phyloP scores from a whole-genome alignment of 2,329 filamentous ascomycete species.

The Trichoderma sp. region DNA sequence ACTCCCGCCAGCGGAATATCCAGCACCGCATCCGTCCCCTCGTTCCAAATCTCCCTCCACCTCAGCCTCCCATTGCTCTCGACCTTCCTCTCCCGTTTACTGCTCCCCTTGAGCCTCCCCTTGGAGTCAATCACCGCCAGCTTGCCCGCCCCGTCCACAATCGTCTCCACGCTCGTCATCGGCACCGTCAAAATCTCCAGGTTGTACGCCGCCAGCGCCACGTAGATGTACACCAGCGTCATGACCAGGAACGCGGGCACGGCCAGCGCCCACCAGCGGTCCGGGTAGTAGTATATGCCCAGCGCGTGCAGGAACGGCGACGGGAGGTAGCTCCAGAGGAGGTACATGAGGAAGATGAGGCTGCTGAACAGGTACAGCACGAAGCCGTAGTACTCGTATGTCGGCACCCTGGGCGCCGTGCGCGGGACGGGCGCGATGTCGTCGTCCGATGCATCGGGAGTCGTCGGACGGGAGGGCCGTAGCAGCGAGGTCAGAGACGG shows the following conservation, averaged over 20 bases:
- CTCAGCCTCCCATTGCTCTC: slow-evolving; percentile 49
- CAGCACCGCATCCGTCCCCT: slow-evolving; percentile 95
- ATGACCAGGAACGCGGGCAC: slow-evolving; percentile 90
- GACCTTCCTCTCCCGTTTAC: slow-evolving; percentile 40
- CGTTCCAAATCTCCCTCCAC: slow-evolving; percentile 85
- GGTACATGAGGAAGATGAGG: slow-evolving; percentile 72
- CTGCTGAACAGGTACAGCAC: slow-evolving; percentile 91
- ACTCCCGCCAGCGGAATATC: slow-evolving; percentile 94
- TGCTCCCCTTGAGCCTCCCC: slow-evolving; percentile 51
- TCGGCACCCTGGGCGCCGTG: slow-evolving; percentile 91
- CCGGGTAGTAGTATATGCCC: slow-evolving; percentile 95
- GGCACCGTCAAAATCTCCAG: slow-evolving; percentile 83
- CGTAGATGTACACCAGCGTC: slow-evolving; percentile 86
- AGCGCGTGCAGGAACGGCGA: slow-evolving; percentile 89
- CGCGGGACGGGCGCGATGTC: slow-evolving; percentile 86
- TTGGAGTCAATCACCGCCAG: slow-evolving; percentile 78
- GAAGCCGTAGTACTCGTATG: slow-evolving; percentile 99
- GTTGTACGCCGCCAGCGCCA: slow-evolving; percentile 89
- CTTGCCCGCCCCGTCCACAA: slow-evolving; percentile 88
- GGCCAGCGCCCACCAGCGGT: slow-evolving; percentile 96
- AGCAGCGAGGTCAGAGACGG: slow-evolving; percentile 91
- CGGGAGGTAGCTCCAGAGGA: slow-evolving; percentile 86
- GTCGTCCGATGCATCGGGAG: slow-evolving; percentile 87
- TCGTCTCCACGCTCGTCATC: slow-evolving; percentile 77
- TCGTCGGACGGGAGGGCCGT: slow-evolving; percentile 87